Base-by-base conservation (phyloP, 352 stramenopile genomes). In the Pythium grandisporangium region DNA sequence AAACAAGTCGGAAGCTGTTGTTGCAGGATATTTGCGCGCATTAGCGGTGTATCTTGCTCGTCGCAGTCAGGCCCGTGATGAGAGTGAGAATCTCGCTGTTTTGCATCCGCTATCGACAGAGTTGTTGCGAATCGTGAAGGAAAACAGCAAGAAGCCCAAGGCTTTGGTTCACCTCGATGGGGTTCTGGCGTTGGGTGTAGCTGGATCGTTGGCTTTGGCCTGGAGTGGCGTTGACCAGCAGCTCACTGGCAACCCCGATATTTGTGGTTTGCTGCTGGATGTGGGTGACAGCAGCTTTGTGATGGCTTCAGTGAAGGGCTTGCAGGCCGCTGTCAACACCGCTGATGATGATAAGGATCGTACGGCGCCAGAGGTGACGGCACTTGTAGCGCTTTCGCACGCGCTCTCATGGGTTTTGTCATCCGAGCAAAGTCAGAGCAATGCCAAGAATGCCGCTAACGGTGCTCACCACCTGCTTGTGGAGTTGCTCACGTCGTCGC, bases 71-170 rank as follows among this genome's bases (percentile, higher is more conserved):
- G 69, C 58, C 36, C 48, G 59, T 6, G 42, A 51, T 20, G n/a
- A 57, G 13, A 67, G 58, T 45, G 46, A 46, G 57, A 10, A 52
- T 53, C 8, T 49, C 55, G 37, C 26, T 2, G 34, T 54, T 5
- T 71, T 86, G 48, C 55, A 61, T 6, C 52, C 71, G 6, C 66
- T 86, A 51, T 61, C 60, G 3, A 50, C 70, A 7, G 66, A 88
- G 47, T 37, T 89, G n/a, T 26, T 82, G 30, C 48, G 48, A 1
- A 52, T 93, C 22, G 61, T 80, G 23, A 53, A 66, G 27, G 71
- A 88, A 7, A 49, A 73, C 3, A 84, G 74, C 43, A 93, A 92
- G 60, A 93, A 91, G 58, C 56, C 68, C 0, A n/a, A n/a, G n/a
- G 79, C 82, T 37, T 35, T 90, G 20, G 40, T 62, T 3, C 81